Percentiles rank a stretch among this genome's conserved stretches.
phyloP scores from a whole-genome alignment of 2,329 filamentous ascomycete species.

The Fusarium redolens region DNA sequence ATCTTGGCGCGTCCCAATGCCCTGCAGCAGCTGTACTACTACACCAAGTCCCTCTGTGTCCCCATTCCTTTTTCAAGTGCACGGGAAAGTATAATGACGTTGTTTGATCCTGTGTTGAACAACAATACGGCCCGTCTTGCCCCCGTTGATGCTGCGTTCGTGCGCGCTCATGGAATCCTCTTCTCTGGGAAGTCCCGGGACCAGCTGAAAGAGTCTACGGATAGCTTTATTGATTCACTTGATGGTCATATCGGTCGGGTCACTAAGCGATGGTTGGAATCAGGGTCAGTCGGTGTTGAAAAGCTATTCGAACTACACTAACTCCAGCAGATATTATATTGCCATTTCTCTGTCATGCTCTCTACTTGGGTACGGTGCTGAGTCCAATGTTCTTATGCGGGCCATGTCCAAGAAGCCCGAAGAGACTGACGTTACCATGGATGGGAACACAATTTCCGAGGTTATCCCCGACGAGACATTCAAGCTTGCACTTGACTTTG shows the following conservation, averaged over 20 bases:
- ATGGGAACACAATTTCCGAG: constrained; percentile 42
- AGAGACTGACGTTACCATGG: constrained; percentile 43
- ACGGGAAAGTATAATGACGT: constrained; percentile 74
- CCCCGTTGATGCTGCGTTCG: constrained; percentile 67
- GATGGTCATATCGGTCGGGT: constrained; percentile 67
- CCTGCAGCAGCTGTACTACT: constrained; percentile 78
- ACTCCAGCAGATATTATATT: constrained; percentile 46
- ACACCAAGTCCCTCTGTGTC: constrained; percentile 76
- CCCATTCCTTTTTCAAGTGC: constrained; percentile 74
- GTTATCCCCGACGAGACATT: constrained; percentile 45
- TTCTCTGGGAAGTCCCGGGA: constrained; percentile 65
- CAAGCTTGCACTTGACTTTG: constrained; percentile 54
- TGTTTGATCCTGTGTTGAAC: constrained; percentile 71
- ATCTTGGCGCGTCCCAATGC: constrained; percentile 78
- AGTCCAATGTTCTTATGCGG: constrained; percentile 60
- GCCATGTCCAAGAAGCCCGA: constrained; percentile 48
- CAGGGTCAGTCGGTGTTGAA: constrained; percentile 49
- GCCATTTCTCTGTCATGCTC: constrained; percentile 49
- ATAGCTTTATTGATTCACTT: constrained; percentile 64
- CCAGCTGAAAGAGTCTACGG: constrained; percentile 57
- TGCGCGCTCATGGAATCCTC: constrained; percentile 72
- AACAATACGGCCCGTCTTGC: constrained; percentile 50
- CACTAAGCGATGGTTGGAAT: constrained; percentile 63
- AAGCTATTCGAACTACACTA: not conserved
- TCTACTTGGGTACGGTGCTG: constrained; percentile 50